phyloP scores from a whole-genome alignment of 768 basidiomycete species.

The Trametopsis cervina region DNA sequence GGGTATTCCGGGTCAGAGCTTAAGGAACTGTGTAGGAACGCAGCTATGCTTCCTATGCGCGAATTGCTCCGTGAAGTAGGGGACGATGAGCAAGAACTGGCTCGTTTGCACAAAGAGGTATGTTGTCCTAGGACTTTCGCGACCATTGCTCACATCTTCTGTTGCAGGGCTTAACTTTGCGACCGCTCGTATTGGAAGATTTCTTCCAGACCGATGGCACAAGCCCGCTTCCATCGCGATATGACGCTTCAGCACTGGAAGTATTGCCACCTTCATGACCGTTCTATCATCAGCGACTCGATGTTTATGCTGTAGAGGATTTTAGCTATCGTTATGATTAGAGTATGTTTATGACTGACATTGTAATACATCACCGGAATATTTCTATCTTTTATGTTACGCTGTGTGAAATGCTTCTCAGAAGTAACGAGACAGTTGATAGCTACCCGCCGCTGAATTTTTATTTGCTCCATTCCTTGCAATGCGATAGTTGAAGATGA shows the following conservation, averaged over 20 bases:
- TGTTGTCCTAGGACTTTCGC: slow-evolving; percentile 14
- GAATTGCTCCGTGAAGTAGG: slow-evolving; percentile 63
- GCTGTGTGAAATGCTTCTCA: no score
- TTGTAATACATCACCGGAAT: no score
- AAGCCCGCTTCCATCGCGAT: slow-evolving; percentile 13
- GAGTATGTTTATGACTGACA: no score
- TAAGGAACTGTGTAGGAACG: slow-evolving; percentile 86
- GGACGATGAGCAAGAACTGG: slow-evolving; percentile 42
- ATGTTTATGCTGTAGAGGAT: no score
- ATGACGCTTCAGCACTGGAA: not conserved
- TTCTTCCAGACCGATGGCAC: slow-evolving; percentile 43
- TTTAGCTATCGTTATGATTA: no score
- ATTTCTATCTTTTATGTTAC: no score
- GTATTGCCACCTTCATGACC: not conserved
- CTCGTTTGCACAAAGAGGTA: slow-evolving; percentile 37
- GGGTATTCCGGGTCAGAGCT: slow-evolving; percentile 88
- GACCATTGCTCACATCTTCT: not conserved
- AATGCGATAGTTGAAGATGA: no score
- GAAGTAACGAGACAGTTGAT: no score
- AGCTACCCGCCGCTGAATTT: no score
- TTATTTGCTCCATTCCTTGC: no score
- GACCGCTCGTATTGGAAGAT: slow-evolving; percentile 64
- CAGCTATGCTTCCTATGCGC: slow-evolving; percentile 88
- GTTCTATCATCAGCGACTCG: no score
- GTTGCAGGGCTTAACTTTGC: slow-evolving; percentile 71